phyloP scores from a whole-genome alignment of 305 asterid species.

The Fraxinus floribunda region DNA sequence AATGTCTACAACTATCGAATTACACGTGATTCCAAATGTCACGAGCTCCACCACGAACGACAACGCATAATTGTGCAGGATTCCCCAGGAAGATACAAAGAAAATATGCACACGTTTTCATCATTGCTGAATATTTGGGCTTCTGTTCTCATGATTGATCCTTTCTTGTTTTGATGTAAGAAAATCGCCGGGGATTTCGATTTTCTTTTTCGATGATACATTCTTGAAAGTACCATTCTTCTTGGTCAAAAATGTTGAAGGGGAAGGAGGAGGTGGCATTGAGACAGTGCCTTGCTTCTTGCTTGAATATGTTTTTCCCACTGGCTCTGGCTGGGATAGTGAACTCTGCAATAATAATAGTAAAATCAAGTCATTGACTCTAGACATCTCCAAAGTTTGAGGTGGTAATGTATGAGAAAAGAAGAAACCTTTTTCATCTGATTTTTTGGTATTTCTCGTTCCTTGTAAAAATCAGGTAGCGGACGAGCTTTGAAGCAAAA shows the following conservation, averaged over 20 bases:
- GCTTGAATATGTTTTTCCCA: slow-evolving; percentile 42
- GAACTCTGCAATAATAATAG: slow-evolving; percentile 36
- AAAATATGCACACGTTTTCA: slow-evolving; percentile 8
- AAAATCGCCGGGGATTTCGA: slow-evolving; percentile 10
- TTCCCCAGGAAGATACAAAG: neutral
- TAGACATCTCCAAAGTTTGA: neutral
- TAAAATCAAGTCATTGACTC: neutral
- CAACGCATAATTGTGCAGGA: neutral
- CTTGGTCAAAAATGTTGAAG: slow-evolving; percentile 41
- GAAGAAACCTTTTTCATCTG: slow-evolving; percentile 40
- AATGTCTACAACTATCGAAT: neutral
- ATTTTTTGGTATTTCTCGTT: slow-evolving; percentile 40
- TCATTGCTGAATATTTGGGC: slow-evolving; percentile 43
- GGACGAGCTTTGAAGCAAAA: slow-evolving; percentile 84
- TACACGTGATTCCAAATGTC: neutral
- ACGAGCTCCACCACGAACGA: neutral
- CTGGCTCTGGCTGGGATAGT: slow-evolving; percentile 39
- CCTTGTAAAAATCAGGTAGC: slow-evolving; percentile 66
- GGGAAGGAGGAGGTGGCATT: slow-evolving; percentile 49
- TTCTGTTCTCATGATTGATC: slow-evolving; percentile 39
- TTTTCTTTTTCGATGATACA: slow-evolving; percentile 29
- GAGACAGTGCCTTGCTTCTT: slow-evolving; percentile 46
- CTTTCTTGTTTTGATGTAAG: slow-evolving; percentile 27
- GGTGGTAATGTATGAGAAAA: neutral
- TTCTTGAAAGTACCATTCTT: slow-evolving; percentile 36